Conservation (phyloP, 257 asterid species). For the Rhazya stricta region DNA sequence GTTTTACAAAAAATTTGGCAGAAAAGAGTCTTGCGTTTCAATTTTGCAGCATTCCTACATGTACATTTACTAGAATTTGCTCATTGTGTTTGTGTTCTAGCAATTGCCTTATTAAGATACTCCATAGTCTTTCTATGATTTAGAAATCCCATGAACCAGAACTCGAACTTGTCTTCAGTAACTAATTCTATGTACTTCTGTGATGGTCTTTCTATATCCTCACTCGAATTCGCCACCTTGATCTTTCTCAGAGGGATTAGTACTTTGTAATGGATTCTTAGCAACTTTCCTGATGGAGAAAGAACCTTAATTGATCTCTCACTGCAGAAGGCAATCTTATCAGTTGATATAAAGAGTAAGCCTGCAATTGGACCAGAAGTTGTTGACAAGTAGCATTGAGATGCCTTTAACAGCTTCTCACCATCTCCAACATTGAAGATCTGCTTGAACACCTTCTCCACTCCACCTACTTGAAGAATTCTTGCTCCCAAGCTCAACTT, state of each 20-base stretch:
- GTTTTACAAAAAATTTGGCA: no score
- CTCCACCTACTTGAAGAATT: conserved; percentile 42
- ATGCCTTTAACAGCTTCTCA: conserved; percentile 21
- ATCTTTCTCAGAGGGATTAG: conserved; percentile 35
- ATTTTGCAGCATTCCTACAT: no score
- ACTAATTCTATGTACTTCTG: conserved; percentile 39
- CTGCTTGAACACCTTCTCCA: conserved; percentile 40
- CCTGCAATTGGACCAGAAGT: conserved; percentile 18
- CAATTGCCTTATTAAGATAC: no score
- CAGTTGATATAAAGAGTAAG: conserved; percentile 33
- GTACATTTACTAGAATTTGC: no score
- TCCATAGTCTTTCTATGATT: conserved; percentile 32
- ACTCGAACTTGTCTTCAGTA: conserved; percentile 42
- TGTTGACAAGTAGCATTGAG: conserved; percentile 19
- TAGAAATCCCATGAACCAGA: conserved; percentile 61
- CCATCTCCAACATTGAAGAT: conserved; percentile 21
- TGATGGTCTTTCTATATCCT: conserved; percentile 28
- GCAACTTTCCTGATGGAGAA: conserved; percentile 30
- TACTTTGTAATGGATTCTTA: conserved; percentile 40
- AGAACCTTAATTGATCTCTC: conserved; percentile 38
- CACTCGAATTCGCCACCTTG: conserved; percentile 24
- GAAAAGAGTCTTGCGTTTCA: no score
- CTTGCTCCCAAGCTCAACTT: conserved; percentile 45
- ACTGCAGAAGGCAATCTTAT: conserved; percentile 42
- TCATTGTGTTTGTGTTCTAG: no score